phyloP scores from a whole-genome alignment of 2,329 filamentous ascomycete genomes.

The Fusarium globosum region DNA sequence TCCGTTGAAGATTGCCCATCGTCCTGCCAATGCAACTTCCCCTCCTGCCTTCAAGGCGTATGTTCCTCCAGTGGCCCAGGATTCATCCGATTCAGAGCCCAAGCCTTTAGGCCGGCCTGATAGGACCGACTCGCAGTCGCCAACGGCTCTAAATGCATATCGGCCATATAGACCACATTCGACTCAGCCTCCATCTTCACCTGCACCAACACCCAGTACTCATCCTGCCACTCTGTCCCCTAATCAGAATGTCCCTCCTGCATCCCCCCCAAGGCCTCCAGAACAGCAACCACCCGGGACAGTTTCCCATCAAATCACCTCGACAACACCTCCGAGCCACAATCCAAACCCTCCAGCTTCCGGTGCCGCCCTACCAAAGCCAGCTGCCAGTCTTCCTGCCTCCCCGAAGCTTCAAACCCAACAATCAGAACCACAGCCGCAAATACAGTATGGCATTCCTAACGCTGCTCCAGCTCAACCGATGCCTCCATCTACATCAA shows the following conservation, averaged over 20 bases:
- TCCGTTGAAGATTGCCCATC: slow-evolving; percentile 44
- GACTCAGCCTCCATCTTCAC: slow-evolving; percentile 16
- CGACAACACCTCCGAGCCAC: slow-evolving; percentile 10
- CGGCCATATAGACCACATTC: slow-evolving; percentile 46
- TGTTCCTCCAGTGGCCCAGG: slow-evolving; percentile 38
- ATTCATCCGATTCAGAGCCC: slow-evolving; percentile 10
- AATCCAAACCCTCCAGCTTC: neutral
- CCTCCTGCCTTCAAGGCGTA: slow-evolving; percentile 46
- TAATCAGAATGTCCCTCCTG: slow-evolving; percentile 8
- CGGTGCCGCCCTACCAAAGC: slow-evolving; percentile 12
- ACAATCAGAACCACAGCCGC: slow-evolving; percentile 7
- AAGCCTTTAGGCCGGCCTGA: slow-evolving; percentile 17
- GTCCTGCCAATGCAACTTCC: slow-evolving; percentile 36
- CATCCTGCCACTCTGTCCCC: slow-evolving; percentile 19
- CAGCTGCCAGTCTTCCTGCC: slow-evolving; percentile 13
- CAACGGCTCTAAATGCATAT: slow-evolving; percentile 41
- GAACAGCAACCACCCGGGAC: slow-evolving; percentile 27
- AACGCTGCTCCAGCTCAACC: slow-evolving; percentile 23
- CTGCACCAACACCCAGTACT: neutral
- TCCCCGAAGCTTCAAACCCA: slow-evolving; percentile 18
- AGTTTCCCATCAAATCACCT: slow-evolving; percentile 42
- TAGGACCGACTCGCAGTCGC: slow-evolving; percentile 37
- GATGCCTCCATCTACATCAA: slow-evolving; percentile 11
- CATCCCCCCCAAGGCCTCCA: slow-evolving; percentile 1
- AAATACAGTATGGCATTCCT: slow-evolving; percentile 20